Evolutionary conservation across 306 rosid genomes (phyloP).

Genomic region (Cicer judaicum): DNA sequence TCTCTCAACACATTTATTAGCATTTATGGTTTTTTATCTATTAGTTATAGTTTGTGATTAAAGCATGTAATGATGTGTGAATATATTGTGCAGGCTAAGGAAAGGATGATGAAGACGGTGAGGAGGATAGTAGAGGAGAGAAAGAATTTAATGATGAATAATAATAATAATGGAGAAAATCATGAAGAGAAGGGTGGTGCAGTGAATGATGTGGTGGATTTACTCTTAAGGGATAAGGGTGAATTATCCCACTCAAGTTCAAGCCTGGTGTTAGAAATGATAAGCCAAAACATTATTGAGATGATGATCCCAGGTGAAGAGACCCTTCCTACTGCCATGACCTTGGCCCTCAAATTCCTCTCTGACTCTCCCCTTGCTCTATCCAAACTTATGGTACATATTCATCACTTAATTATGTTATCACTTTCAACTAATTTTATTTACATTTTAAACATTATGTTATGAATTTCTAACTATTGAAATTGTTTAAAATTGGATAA

Average conservation of each 20-base stretch:
- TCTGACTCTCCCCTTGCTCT: conserved; percentile 64
- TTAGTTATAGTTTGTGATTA: background rate
- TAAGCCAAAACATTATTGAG: conserved; percentile 73
- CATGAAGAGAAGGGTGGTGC: background rate
- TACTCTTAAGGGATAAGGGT: conserved; percentile 58
- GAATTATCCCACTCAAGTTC: conserved; percentile 46
- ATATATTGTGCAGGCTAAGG: conserved; percentile 68
- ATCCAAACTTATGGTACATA: conserved; percentile 60
- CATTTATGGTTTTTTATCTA: background rate
- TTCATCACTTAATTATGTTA: conserved; percentile 1
- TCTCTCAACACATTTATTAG: too few relatives aligned
- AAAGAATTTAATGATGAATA: conserved; percentile 18
- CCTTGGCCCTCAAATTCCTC: conserved; percentile 75
- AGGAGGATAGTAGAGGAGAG: conserved; percentile 59
- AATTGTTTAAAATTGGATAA: background rate
- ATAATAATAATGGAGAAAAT: background rate
- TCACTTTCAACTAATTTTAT: too few relatives aligned
- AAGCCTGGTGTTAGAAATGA: conserved; percentile 59
- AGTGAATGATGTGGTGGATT: conserved; percentile 72
- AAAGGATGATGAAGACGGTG: conserved; percentile 73
- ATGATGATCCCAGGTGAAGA: conserved; percentile 95
- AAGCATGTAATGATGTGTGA: background rate
- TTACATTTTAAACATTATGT: too few relatives aligned
- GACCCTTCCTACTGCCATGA: conserved; percentile 85
- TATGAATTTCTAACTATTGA: background rate